Conservation (phyloP, 129 eudicot species). For the Ambrosia artemisiifolia region DNA sequence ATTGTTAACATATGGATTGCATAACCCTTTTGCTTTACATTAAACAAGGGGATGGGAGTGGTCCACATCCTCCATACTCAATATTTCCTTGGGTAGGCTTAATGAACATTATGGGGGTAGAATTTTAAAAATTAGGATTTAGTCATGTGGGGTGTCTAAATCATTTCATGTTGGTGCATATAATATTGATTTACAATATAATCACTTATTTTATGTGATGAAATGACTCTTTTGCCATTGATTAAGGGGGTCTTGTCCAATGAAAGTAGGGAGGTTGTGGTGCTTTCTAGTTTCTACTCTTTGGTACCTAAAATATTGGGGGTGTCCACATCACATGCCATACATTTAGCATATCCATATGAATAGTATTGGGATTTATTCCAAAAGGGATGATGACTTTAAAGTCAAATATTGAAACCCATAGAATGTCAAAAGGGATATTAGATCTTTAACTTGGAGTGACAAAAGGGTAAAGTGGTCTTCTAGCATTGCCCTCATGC, state of each 20-base stretch:
- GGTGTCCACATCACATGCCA: constrained; percentile 42
- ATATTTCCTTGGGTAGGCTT: constrained; percentile 25
- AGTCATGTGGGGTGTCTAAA: constrained; percentile 49
- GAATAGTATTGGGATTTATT: constrained; percentile 33
- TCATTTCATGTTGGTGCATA: constrained; percentile 37
- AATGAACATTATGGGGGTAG: constrained; percentile 30
- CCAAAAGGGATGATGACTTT: constrained; percentile 22
- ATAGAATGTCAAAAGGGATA: constrained; percentile 21
- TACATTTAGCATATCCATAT: constrained; percentile 28
- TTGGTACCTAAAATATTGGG: constrained; percentile 10
- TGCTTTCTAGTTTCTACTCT: neutral
- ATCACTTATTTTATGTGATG: neutral
- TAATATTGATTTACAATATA: constrained; percentile 14
- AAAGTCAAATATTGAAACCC: constrained; percentile 8
- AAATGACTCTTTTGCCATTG: constrained; percentile 15
- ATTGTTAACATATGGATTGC: constrained; percentile 20
- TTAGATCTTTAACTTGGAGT: constrained; percentile 30
- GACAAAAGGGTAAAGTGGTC: constrained; percentile 26
- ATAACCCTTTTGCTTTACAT: constrained; percentile 27
- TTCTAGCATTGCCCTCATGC: constrained; percentile 6
- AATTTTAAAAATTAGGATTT: constrained; percentile 19
- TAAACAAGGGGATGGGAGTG: constrained; percentile 21
- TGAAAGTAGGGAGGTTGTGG: constrained; percentile 1
- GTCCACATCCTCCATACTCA: constrained; percentile 16
- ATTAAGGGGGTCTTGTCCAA: constrained; percentile 11